A percentile compares a stretch with the other conserved stretches of the same genome.
These are phyloP conservation scores for Elsinoe necatrix DNA, from an alignment of 2,329 filamentous ascomycete species.

Conservation along the genomic window DNA sequence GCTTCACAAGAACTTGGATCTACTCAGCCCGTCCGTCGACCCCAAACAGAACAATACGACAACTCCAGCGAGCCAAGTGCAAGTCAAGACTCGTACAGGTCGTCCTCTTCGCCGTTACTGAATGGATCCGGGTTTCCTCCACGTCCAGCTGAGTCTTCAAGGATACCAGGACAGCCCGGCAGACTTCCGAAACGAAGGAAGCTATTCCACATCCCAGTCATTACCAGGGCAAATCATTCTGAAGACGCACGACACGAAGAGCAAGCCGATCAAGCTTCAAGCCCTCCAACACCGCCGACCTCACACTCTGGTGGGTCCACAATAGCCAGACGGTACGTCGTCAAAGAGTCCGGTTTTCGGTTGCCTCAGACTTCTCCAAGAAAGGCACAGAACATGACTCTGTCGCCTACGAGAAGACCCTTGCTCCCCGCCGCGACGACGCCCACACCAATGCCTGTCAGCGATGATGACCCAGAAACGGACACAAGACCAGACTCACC, in stretches of 20 bases:
- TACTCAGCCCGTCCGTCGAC: slow-evolving; percentile 15
- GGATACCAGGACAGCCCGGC: not conserved
- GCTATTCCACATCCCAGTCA: not conserved
- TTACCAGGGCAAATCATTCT: not conserved
- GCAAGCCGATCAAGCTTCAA: not conserved
- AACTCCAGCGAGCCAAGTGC: not conserved
- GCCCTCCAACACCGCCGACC: slow-evolving; percentile 8
- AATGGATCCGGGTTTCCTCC: not conserved
- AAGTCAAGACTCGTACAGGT: slow-evolving; percentile 8
- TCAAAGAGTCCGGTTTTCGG: not conserved
- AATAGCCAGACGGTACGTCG: not conserved
- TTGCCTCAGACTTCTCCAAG: not conserved
- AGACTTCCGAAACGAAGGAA: slow-evolving; percentile 11
- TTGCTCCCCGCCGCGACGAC: not conserved
- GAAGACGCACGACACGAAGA: not conserved
- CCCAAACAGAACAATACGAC: not conserved
- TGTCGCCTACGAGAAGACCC: not conserved
- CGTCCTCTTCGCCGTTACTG: not conserved
- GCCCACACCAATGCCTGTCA: not conserved
- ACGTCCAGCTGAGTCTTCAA: not conserved
- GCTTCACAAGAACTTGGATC: slow-evolving; percentile 15
- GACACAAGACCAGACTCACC: slow-evolving; percentile 9
- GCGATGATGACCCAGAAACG: not conserved
- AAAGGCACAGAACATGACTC: not conserved
- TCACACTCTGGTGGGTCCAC: slow-evolving; percentile 1